Conservation (phyloP, 2,329 filamentous ascomycete genomes). For the Phoma sp. region DNA sequence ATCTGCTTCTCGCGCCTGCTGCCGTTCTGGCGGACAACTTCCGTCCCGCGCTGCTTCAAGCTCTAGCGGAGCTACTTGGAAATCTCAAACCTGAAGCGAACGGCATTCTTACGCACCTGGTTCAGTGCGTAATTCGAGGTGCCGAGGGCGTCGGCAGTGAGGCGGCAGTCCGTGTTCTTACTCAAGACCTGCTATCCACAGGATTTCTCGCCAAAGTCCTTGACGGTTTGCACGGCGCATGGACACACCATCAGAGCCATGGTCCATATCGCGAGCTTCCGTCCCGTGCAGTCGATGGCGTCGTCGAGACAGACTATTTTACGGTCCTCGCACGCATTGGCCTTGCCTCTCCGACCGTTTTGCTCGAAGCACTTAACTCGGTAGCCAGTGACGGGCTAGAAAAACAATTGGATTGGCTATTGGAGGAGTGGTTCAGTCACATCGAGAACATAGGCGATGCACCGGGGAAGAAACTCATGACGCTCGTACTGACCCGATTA, state of each 20-base stretch:
- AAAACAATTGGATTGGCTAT: constrained; percentile 54
- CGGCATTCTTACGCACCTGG: constrained; percentile 53
- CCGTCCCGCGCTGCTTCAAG: constrained; percentile 47
- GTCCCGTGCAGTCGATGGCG: constrained; percentile 70
- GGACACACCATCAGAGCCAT: constrained; percentile 73
- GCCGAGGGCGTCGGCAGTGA: constrained; percentile 58
- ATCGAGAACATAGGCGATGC: constrained; percentile 71
- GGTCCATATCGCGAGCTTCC: constrained; percentile 72
- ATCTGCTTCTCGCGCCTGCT: constrained; percentile 55
- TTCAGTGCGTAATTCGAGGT: constrained; percentile 58
- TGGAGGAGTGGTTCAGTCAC: constrained; percentile 69
- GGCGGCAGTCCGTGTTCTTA: constrained; percentile 56
- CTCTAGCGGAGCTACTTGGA: constrained; percentile 52
- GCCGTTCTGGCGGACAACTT: constrained; percentile 54
- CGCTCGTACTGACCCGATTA: constrained; percentile 73
- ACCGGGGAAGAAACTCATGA: constrained; percentile 72
- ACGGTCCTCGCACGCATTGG: constrained; percentile 79
- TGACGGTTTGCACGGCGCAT: constrained; percentile 49
- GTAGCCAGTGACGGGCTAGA: constrained; percentile 30
- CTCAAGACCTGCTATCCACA: constrained; percentile 63
- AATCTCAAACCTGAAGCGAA: constrained; percentile 57
- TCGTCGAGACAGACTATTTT: constrained; percentile 85
- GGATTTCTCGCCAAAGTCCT: constrained; percentile 63
- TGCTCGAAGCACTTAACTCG: constrained; percentile 62
- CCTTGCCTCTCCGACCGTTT: constrained; percentile 71